Evolutionary conservation across 805 yeast genomes (phyloP).

Genomic region (Metschnikowia amazonensis): DNA sequence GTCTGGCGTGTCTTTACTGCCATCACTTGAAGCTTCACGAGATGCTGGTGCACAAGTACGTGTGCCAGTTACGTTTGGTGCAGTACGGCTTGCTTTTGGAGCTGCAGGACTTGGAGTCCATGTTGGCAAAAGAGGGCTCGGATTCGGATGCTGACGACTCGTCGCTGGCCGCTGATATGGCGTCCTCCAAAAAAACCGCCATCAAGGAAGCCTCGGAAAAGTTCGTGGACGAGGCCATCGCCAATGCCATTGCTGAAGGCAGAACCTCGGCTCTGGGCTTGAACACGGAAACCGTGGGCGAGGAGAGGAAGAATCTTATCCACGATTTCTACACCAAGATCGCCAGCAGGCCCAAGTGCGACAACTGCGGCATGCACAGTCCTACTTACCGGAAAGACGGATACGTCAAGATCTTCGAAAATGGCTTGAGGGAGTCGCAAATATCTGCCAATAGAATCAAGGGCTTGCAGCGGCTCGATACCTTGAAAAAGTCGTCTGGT

Average conservation of each 20-base stretch:
- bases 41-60: conserved; percentile 67
- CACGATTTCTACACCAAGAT: conserved; percentile 73
- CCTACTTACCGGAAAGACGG: conserved; percentile 96
- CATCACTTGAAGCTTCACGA: conserved; percentile 73
- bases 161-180: conserved; percentile 31
- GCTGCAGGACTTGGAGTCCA: conserved; percentile 64
- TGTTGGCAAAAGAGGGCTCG: conserved; percentile 35
- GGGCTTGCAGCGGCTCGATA: conserved; percentile 70
- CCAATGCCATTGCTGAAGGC: conserved; percentile 72
- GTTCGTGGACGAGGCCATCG: conserved; percentile 68
- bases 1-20: conserved; percentile 87
- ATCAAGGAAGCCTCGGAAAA: conserved; percentile 58
- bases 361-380: conserved; percentile 92
- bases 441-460: conserved; percentile 74
- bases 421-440: conserved; percentile 79
- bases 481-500: conserved; percentile 40
- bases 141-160: conserved; percentile 40
- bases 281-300: conserved; percentile 78
- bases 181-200: conserved; percentile 38
- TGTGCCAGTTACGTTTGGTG: conserved; percentile 73
- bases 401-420: conserved; percentile 85
- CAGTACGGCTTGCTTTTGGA: conserved; percentile 89
- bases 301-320: conserved; percentile 74
- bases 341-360: conserved; percentile 81
- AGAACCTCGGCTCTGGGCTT: conserved; percentile 63